Base-by-base conservation (phyloP, 345 rosid genomes). In the Pistacia atlantica region DNA sequence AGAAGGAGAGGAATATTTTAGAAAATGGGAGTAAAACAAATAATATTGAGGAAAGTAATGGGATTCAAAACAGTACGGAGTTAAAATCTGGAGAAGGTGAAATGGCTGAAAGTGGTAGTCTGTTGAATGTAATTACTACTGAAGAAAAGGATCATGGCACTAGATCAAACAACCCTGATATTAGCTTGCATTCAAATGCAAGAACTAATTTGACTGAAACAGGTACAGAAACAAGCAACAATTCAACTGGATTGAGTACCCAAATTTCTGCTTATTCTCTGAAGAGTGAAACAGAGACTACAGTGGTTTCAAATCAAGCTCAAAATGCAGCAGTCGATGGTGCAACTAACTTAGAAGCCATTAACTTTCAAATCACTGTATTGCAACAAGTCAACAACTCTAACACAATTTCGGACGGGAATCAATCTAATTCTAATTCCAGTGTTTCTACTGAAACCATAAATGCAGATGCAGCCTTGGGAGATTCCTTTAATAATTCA, bases 251-350 rank as follows among this genome's bases (percentile, higher is more conserved):
- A 78, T 78, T 60, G 61, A 77, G 56, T 78, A 78, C 70, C 46
- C 81, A 76, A 64, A 75, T 78, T 54, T 58, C 77, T 56, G 82
- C 63, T 58, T 80, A 80, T 51, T 77, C 82, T 61, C 72, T 76
- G 80, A 72, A 81, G 75, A 85, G 86, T n/a, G 87, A 79, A 77
- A 81, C 83, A 57, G 70, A 61, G 68, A 81, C 68, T 55, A 22
- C 20, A 1, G 54, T 58, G 37, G 76, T 71, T 48, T 68, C 52
- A 4, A 33, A 57, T 67, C 75, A 75, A 35, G 64, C 66, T 76
- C 84, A 77, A 78, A 84, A 84, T 45, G 74, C 77, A 68, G 69
- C 85, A 68, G 57, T 72, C 33, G 77, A 54, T 76, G 82, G 73
- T 75, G 74, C 71, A 71, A 72, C 77, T 9, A 81, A 76, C 55